Evolutionary conservation across 2,329 filamentous ascomycete genomes (phyloP).

Genomic region (Beauveria scarabaeidicola): DNA sequence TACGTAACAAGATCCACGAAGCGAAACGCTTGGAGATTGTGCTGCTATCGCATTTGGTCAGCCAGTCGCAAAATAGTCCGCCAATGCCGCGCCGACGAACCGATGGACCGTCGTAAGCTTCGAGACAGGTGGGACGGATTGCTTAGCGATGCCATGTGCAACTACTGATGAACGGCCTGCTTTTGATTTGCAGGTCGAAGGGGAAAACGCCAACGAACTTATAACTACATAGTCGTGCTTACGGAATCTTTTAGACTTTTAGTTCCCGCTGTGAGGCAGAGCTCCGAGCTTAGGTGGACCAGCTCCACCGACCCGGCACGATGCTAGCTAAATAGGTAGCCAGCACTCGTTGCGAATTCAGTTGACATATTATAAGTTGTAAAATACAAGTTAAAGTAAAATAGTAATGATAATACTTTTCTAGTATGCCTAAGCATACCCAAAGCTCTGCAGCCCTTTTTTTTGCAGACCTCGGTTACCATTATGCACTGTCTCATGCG

Average conservation of each 20-base stretch:
- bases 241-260: not conserved
- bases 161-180: not conserved
- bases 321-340: no score
- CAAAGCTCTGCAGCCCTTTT: not conserved
- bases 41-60: not conserved
- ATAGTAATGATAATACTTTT: not conserved
- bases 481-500: not conserved
- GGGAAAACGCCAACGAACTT: no score
- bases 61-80: not conserved
- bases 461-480: no score
- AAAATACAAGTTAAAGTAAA: not conserved
- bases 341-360: not conserved
- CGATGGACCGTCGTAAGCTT: slow-evolving; percentile 3
- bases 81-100: not conserved
- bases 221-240: not conserved
- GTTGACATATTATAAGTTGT: no score
- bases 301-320: not conserved
- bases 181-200: no score
- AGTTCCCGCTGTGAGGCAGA: not conserved
- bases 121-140: not conserved
- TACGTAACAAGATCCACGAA: no score
- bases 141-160: not conserved
- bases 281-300: not conserved
- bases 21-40: not conserved
- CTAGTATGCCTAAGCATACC: not conserved